These are phyloP conservation scores for Fusarium sp. DNA, from an alignment of 2,329 filamentous ascomycete genomes.

Conservation along the genomic window DNA sequence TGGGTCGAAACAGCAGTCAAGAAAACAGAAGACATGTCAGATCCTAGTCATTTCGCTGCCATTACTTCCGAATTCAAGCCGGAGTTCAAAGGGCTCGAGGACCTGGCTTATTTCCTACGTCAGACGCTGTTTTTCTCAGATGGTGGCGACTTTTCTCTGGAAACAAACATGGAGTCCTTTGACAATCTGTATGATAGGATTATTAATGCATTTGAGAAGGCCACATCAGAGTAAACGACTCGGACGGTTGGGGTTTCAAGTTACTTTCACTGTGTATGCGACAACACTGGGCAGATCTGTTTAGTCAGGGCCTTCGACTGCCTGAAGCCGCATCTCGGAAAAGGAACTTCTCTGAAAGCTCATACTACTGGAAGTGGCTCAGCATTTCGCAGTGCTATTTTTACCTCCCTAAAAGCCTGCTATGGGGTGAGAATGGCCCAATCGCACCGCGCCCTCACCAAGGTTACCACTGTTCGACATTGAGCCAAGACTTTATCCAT, in stretches of 20 bases:
- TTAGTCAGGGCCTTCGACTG: too few species aligned
- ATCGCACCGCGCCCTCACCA: too few species aligned
- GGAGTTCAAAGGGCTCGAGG: background rate
- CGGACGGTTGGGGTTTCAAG: background rate
- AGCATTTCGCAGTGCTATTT: too few species aligned
- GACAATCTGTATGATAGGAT: background rate
- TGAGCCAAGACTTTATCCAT: too few species aligned
- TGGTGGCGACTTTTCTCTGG: background rate
- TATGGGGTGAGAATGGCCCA: too few species aligned
- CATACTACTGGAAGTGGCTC: too few species aligned
- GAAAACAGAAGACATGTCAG: slow-evolving; percentile 13
- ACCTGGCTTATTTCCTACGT: slow-evolving; percentile 1
- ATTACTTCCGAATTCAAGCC: slow-evolving; percentile 11
- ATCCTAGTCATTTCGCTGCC: background rate
- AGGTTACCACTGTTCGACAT: too few species aligned
- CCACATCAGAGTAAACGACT: background rate
- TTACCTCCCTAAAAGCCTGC: too few species aligned
- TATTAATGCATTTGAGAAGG: background rate
- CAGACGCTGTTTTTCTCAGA: background rate
- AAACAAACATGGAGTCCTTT: background rate
- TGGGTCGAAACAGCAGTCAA: background rate
- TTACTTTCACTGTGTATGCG: too few species aligned
- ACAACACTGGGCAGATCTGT: too few species aligned
- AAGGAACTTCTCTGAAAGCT: too few species aligned
- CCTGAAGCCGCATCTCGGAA: too few species aligned